Evolutionary conservation across 2,329 filamentous ascomycete species (phyloP).

Genomic region (Pseudocercospora eumusae): DNA sequence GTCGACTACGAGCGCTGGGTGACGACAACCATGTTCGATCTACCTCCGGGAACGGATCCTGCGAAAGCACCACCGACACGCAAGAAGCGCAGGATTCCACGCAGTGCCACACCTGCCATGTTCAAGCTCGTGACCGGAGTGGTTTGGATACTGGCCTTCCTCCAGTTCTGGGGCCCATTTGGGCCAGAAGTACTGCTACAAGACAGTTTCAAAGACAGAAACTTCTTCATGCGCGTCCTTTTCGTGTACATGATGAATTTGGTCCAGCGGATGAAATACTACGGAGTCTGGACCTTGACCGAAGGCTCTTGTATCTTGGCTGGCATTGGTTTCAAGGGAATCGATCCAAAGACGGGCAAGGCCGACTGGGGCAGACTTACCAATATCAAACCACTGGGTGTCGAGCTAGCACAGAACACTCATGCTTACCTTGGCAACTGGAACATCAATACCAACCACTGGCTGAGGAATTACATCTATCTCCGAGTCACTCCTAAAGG

Average conservation of each 20-base stretch:
- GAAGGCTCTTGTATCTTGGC: conserved; percentile 93
- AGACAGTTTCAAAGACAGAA: conserved; percentile 66
- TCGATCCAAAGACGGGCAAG: conserved; percentile 80
- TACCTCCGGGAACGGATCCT: conserved; percentile 78
- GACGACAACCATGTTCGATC: conserved; percentile 89
- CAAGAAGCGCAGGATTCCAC: conserved; percentile 88
- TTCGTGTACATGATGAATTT: conserved; percentile 82
- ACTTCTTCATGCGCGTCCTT: conserved; percentile 72
- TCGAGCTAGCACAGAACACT: conserved; percentile 92
- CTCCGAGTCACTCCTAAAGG: conserved; percentile 91
- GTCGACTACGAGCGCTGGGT: conserved; percentile 91
- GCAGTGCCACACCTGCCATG: conserved; percentile 81
- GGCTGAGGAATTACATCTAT: conserved; percentile 95
- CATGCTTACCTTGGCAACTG: conserved; percentile 86
- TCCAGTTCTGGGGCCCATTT: conserved; percentile 71
- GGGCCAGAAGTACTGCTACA: conserved; percentile 63
- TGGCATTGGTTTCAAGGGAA: conserved; percentile 89
- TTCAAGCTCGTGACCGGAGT: conserved; percentile 74
- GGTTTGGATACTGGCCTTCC: conserved; percentile 75
- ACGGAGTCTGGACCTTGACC: conserved; percentile 90
- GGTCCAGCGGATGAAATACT: conserved; percentile 86
- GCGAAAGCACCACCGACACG: conserved; percentile 81
- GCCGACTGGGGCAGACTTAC: conserved; percentile 87
- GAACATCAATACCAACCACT: conserved; percentile 99
- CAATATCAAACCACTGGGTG: conserved; percentile 82